Base-by-base conservation (phyloP, 1,284 basidiomycete genomes). In the Moesziomyces sp. region DNA sequence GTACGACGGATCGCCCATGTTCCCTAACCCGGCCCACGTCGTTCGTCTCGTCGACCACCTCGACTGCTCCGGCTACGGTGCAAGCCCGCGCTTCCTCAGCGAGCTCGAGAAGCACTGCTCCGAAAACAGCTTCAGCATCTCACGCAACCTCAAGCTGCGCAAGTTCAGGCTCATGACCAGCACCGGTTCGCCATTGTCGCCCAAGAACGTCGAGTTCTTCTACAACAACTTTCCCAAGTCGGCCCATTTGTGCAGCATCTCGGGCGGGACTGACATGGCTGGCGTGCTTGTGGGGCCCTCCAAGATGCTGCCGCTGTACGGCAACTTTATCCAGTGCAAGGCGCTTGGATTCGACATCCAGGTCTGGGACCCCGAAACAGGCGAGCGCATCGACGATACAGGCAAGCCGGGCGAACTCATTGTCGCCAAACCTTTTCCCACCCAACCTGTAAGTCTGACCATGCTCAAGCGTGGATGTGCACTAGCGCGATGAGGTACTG, bases 1-100 rank as follows among this genome's bases (percentile, higher is more conserved):
- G 6, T 84, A 83, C 68, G 83, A 84, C 59, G 83, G 83, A 10
- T 73, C 70, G 5, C 83, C 83, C 1, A 76, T 84, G 71, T 80
- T 76, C 54, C 83, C 83, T 14, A 71, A 76, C 28, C 68, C 78
- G 1, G 52, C 61, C 2, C 67, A 72, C 42, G 46, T 84, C 26
- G 78, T 78, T 46, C 59, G 63, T 18, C 46, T 84, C 11, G 76
- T 79, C 30, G 75, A 78, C 28, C 69, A 81, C 30, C 74, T 81
- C 50, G 67, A 68, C 42, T 80, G 82, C 24, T 63, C 78, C 5
- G 80, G 76, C 30, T 75, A 80, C 45, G 82, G 83, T 30, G 77
- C 74, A 3, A 77, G 74, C 50, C 82, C 83, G 13, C 68, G 83
- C 7, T 68, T 71, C 53, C 52, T 77, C 3, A 57, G 57, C 54